Base-by-base conservation (phyloP, 1,284 basidiomycete species). In the Moesziomyces parantarcticus region DNA sequence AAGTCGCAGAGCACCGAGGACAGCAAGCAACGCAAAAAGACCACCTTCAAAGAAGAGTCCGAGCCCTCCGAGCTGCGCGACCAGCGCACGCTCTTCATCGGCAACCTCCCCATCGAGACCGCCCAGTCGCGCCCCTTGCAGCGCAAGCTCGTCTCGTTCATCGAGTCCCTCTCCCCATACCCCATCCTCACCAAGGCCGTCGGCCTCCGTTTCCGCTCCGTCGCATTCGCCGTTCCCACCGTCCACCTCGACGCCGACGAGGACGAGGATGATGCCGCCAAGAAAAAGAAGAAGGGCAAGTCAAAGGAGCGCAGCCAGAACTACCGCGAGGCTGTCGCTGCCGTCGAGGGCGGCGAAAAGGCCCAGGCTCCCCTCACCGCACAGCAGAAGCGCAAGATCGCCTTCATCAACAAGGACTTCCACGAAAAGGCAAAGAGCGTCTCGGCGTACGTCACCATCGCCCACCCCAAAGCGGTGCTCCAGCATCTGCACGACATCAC, bases 331-430 rank as follows among this genome's bases (percentile, higher is more conserved):
- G 57, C 85, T 22, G 71, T 84, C 53, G 83, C 82, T 23, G 76
- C 65, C n/a, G 72, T 84, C 53, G 83, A 84, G 55, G 82, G 57
- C 18, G 60, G 59, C 23, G 63, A 60, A 2, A 63, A 61, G 21
- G 59, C 57, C 0, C 85, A 86, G 75, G 78, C 78, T 34, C 93
- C 89, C 82, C 88, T 97, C 54, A 92, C 89, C 20, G 87, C 92
- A 0, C 88, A 88, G 58, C 92, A 97, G 84, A 98, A 97, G 87
- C 92, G 96, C 85, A 92, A 92, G 77, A 90, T 98, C 41, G 93
- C 94, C 0, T 97, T 94, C 83, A 97, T 98, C 84, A 93, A 94
- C 81, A 90, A 91, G 62, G 92, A 95, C 23, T 40, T 77, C 53
- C 63, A 83, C 65, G 71, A 80, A 40, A 70, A 80, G 26, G 82